phyloP scores from a whole-genome alignment of 257 asterid genomes.

The Schizonepeta tenuifolia region DNA sequence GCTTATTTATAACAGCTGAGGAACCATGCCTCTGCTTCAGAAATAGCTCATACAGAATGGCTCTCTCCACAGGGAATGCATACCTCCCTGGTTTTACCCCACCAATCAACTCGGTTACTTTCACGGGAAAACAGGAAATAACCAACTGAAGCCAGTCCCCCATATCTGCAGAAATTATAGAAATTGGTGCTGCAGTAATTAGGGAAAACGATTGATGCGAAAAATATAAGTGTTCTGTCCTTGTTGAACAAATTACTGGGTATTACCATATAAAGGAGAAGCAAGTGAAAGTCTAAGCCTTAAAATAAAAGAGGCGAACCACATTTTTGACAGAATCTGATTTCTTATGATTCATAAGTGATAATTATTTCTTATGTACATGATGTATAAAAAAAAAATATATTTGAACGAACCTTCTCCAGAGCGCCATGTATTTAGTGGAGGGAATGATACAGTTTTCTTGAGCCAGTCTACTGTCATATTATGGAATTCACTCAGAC shows the following conservation, averaged over 20 bases:
- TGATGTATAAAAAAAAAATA: constrained; percentile 19
- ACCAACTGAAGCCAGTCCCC: constrained; percentile 84
- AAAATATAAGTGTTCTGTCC: constrained; percentile 20
- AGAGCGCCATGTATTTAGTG: constrained; percentile 73
- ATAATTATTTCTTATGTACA: constrained; percentile 16
- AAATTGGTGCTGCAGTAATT: constrained; percentile 17
- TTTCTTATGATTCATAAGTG: not conserved
- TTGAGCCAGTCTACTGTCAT: constrained; percentile 73
- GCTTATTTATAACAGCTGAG: constrained; percentile 69
- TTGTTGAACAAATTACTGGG: constrained; percentile 11
- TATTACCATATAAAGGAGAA: constrained; percentile 15
- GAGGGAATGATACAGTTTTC: constrained; percentile 67
- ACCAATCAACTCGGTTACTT: constrained; percentile 50
- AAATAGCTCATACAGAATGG: constrained; percentile 64
- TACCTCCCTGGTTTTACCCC: constrained; percentile 64
- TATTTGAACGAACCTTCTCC: constrained; percentile 68
- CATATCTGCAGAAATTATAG: constrained; percentile 62
- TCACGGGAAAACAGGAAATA: constrained; percentile 82
- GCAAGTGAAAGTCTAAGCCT: constrained; percentile 22
- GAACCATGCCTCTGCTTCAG: constrained; percentile 81
- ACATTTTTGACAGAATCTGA: constrained; percentile 20
- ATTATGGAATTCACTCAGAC: constrained; percentile 56
- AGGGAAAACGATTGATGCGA: constrained; percentile 17
- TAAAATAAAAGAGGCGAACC: constrained; percentile 26
- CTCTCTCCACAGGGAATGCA: constrained; percentile 59